A percentile compares a stretch with the other conserved stretches of the same genome.
These are phyloP conservation scores for Geotrichum europaeum DNA, from an alignment of 1,139 yeast species.

Conservation along the genomic window DNA sequence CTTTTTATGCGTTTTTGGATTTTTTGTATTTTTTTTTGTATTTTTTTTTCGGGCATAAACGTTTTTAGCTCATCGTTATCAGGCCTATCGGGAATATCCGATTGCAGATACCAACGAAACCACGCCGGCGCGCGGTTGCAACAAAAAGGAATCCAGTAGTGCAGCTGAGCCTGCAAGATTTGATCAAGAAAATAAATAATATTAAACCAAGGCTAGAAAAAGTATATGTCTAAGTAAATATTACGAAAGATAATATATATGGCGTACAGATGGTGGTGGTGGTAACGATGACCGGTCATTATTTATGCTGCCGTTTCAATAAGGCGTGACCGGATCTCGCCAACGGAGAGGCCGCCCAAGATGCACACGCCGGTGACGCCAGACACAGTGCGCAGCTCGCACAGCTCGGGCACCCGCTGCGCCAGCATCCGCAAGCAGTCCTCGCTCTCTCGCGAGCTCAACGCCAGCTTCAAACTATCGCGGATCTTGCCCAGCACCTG, in stretches of 20 bases:
- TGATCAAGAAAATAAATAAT: neutral
- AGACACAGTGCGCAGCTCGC: slow-evolving; percentile 8
- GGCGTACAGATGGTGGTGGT: neutral
- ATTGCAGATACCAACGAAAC: neutral
- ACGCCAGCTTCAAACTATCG: slow-evolving; percentile 9
- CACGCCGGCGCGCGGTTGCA: neutral
- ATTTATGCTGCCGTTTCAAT: neutral
- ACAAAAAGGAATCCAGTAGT: neutral
- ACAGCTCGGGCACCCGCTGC: slow-evolving; percentile 12
- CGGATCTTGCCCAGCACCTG: slow-evolving; percentile 11
- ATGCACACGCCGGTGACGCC: slow-evolving; percentile 12
- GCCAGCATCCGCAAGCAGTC: slow-evolving; percentile 13
- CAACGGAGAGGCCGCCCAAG: neutral
- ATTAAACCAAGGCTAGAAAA: neutral
- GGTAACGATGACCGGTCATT: neutral
- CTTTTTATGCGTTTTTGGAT: no score
- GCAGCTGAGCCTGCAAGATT: neutral
- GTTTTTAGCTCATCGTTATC: neutral
- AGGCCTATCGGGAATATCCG: neutral
- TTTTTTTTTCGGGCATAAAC: neutral
- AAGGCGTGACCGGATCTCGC: neutral
- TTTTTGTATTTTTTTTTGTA: neutral
- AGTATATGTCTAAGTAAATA: neutral
- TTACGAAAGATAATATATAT: neutral
- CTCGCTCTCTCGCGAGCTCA: slow-evolving; percentile 8